Base-by-base conservation (phyloP, 495 filamentous ascomycete genomes). In the Neohortaea acidophila region DNA sequence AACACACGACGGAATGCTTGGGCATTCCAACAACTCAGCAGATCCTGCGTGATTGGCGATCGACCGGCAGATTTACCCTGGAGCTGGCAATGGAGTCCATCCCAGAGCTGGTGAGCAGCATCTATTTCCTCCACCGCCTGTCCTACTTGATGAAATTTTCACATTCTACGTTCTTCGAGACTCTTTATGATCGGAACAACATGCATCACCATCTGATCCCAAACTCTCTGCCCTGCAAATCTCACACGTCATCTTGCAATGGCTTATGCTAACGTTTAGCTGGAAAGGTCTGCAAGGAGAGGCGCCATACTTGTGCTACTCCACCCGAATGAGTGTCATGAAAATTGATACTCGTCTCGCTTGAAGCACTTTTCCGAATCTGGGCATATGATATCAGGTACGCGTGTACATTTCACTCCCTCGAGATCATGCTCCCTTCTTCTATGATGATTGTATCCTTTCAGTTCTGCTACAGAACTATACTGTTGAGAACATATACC, bases 171-270 rank as follows among this genome's bases (percentile, higher is more conserved):
- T n/a, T n/a, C n/a, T n/a, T n/a, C 75, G 85, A 71, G 78, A 94
- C 70, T 60, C 65, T 58, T 49, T 72, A 74, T 86, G 87, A 86
- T 79, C 84, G 81, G 65, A 89, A 79, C 77, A 52, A 91, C 86
- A 96, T 96, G 87, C 87, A 96, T 77, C 79, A 96, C 87, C 87
- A 93, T 94, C 87, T 96, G 87, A 96, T 33, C 32, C 36, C 14
- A 14, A n/a, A 18, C 14, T 34, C 32, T 13, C 32, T 18, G 17
- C 32, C 3, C 5, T 18, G 10, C 24, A 27, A 27, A 15, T 34
- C 17, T 7, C 13, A 20, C 32, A 34, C 19, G 11, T 20, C 13
- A 13, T 27, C 32, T 34, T 21, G 6, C 10, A 34, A 5, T 21
- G 19, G 5, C 19, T n/a, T n/a, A n/a, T n/a, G n/a, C n/a, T n/a